Percentiles rank a stretch among this genome's conserved stretches.
Evolutionary conservation across 2,329 filamentous ascomycete genomes (phyloP).

Genomic region (Phoma herbarum): DNA sequence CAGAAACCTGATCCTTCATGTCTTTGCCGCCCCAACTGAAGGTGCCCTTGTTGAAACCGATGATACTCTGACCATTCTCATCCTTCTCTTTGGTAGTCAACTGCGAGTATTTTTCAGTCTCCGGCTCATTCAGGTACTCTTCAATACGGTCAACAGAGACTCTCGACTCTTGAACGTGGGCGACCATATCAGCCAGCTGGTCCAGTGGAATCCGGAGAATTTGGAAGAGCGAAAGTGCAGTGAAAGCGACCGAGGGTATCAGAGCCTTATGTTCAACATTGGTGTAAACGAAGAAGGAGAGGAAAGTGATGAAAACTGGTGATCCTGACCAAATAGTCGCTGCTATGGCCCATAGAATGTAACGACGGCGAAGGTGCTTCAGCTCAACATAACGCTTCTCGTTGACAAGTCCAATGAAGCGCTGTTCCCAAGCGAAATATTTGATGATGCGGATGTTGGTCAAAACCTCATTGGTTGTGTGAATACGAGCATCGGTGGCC

Average conservation of each 20-base stretch:
- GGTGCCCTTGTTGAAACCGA: constrained; percentile 85
- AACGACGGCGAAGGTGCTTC: constrained; percentile 78
- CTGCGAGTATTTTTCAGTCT: constrained; percentile 94
- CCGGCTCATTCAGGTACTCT: constrained; percentile 89
- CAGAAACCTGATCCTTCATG: constrained; percentile 63
- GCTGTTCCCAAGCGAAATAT: constrained; percentile 97
- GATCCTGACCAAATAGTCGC: constrained; percentile 97
- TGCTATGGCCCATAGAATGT: constrained; percentile 89
- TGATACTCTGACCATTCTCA: constrained; percentile 73
- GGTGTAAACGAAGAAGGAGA: constrained; percentile 94
- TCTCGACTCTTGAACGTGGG: constrained; percentile 96
- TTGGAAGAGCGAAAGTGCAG: constrained; percentile 93
- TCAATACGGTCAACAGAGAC: constrained; percentile 97
- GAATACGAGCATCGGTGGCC: constrained; percentile 93
- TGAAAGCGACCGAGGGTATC: constrained; percentile 93
- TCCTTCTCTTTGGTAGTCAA: constrained; percentile 75
- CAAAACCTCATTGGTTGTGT: constrained; percentile 94
- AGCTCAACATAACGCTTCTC: constrained; percentile 87
- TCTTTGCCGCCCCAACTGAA: constrained; percentile 83
- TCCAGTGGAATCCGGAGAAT: constrained; percentile 92
- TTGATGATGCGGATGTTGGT: constrained; percentile 99
- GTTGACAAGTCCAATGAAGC: constrained; percentile 85
- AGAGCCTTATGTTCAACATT: constrained; percentile 87
- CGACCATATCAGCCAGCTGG: constrained; percentile 97
- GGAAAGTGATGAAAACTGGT: constrained; percentile 92